Evolutionary conservation across 805 yeast species (phyloP).

Genomic region (Barnettozyma populi): DNA sequence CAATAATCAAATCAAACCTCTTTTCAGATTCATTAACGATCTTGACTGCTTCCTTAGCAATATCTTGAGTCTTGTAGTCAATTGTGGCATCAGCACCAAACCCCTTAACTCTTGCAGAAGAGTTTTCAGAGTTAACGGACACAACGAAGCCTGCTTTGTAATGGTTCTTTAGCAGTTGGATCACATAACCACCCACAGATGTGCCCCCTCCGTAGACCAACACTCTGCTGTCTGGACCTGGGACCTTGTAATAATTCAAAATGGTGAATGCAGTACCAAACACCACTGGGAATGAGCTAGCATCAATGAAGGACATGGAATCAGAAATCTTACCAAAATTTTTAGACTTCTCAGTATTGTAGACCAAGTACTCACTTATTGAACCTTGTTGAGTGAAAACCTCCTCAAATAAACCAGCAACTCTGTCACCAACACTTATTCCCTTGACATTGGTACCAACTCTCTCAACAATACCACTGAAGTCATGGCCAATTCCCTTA

Average conservation of each 20-base stretch:
- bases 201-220: slow-evolving; percentile 74
- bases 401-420: slow-evolving; percentile 37
- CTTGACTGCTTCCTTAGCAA: slow-evolving; percentile 31
- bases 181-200: slow-evolving; percentile 52
- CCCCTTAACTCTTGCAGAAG: slow-evolving; percentile 37
- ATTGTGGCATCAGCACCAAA: slow-evolving; percentile 56
- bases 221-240: slow-evolving; percentile 41
- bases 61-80: slow-evolving; percentile 48
- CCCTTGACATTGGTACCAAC: slow-evolving; percentile 36
- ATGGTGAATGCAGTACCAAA: slow-evolving; percentile 56
- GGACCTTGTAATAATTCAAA: slow-evolving; percentile 27
- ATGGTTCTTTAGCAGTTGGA: slow-evolving; percentile 50
- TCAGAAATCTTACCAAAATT: slow-evolving; percentile 35
- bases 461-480: slow-evolving; percentile 49
- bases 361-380: slow-evolving; percentile 37
- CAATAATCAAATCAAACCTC: slow-evolving; percentile 57
- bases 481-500: slow-evolving; percentile 46
- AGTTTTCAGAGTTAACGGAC: slow-evolving; percentile 47
- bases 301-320: slow-evolving; percentile 39
- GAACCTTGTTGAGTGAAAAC: slow-evolving; percentile 33
- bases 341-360: slow-evolving; percentile 6
- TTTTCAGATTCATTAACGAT: slow-evolving; percentile 27
- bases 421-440: slow-evolving; percentile 47
- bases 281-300: slow-evolving; percentile 60
- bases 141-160: slow-evolving; percentile 46